Base-by-base conservation (phyloP, 2,329 filamentous ascomycete species). In the Emmonsiellopsis sp. region DNA sequence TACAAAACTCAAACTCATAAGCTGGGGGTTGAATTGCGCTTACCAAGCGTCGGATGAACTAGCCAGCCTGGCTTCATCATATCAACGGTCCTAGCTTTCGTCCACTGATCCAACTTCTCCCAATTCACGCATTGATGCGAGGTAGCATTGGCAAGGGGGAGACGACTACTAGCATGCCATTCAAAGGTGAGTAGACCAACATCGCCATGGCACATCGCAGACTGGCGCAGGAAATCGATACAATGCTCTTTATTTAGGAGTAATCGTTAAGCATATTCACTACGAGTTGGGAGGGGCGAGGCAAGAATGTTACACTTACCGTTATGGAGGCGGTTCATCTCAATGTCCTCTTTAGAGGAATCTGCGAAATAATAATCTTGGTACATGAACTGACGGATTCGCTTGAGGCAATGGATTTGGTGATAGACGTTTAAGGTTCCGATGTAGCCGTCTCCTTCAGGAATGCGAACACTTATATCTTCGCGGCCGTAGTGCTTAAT, bases 151-250 rank as follows among this genome's bases (percentile, higher is more conserved):
- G 45, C 45, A 21, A 48, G 3, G 8, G 45, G 33, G 10, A 48
- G 21, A 3, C 45, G 45, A 14, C 45, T 48, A 10, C 45, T 48
- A 7, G 36, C 33, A 13, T 27, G n/a, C 33, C 45, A 48, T 48
- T 48, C 45, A 17, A 48, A 48, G 5, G 45, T 48, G 31, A 52
- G 43, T 31, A 55, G 42, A 17, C 44, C 43, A 14, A 52, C n/a
- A 14, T 55, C 53, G 10, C 42, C 48, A 32, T 39, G 42, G 49
- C 53, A 55, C 53, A 55, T 55, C 6, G 51, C 40, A 37, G 53
- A 52, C 42, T 52, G 53, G 17, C 53, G 53, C 17, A 55, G 49
- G 36, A 55, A 42, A 42, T 55, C 49, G 42, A 55, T 52, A 44
- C 53, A 55, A 21, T 55, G 48, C 31, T 52, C 53, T 55, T 10